Base-by-base conservation (phyloP, 2,329 filamentous ascomycete genomes). In the Colletotrichum somersetense region DNA sequence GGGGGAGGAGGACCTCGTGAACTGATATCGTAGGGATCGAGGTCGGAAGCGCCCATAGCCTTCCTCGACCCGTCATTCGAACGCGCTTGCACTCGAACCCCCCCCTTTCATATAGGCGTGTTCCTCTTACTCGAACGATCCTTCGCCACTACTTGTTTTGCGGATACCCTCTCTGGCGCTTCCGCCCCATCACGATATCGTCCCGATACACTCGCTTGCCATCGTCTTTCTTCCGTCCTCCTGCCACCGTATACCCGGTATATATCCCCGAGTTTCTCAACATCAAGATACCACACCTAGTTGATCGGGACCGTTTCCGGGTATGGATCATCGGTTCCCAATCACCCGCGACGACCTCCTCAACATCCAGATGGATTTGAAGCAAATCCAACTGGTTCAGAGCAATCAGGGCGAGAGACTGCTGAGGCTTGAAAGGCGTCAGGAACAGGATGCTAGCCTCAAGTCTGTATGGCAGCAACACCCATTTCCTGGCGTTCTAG, bases 401-500 rank as follows among this genome's bases (percentile, higher is more conserved):
- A 86, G 83, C 74, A 88, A 85, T 77, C 89, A 92, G 81, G 85
- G 87, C 70, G 91, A 92, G 75, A 84, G 91, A 78, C 80, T 92
- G 66, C 81, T 87, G 72, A 84, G 89, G 74, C 80, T 92, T 63
- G 91, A 92, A 79, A 91, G 90, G 77, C 89, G 90, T 58, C 89
- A 92, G 78, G 89, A 90, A 44, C 90, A 92, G 75, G 89, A 92
- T 81, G 88, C 89, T 62, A 87, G 89, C 42, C 82, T 92, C 72
- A 97, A 96, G 82, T 97, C 93, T 73, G 93, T 97, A 68, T 99
- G 96, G 96, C 92, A 92, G 75, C 92, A 92, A 75, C 97, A 95
- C 67, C 95, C 95, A 20, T 98, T 98, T 79, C 95, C 96, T n/a
- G 92, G 91, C 75, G 90, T 95, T 50, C 81, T 97, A 70, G 91